A percentile compares a stretch with the other conserved stretches of the same genome.
Conservation (phyloP, 2,329 filamentous ascomycete species). For the Venturia carpophila region DNA sequence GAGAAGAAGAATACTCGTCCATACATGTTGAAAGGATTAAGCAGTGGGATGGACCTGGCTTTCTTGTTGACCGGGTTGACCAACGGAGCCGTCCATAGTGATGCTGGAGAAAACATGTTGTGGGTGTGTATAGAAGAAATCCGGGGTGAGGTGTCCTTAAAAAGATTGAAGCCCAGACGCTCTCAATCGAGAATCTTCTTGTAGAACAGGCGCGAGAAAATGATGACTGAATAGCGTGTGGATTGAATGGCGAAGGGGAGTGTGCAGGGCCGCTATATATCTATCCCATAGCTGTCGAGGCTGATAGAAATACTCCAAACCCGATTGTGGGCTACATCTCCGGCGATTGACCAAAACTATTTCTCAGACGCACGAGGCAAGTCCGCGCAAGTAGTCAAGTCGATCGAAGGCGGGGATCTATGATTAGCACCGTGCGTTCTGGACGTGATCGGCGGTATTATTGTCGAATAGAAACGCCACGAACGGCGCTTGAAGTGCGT, state of each 20-base stretch:
- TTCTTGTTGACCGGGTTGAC: slow-evolving; percentile 81
- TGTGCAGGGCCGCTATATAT: background rate
- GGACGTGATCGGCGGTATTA: slow-evolving; percentile 1
- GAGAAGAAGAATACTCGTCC: slow-evolving; percentile 86
- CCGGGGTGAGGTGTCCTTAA: background rate
- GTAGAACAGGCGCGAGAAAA: background rate
- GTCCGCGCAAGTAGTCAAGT: slow-evolving; percentile 6
- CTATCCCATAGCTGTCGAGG: background rate
- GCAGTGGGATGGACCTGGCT: slow-evolving; percentile 66
- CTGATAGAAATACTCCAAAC: background rate
- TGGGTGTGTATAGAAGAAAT: background rate
- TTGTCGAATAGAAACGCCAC: background rate
- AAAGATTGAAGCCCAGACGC: background rate
- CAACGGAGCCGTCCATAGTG: slow-evolving; percentile 46
- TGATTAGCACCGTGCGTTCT: background rate
- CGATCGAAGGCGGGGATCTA: slow-evolving; percentile 12
- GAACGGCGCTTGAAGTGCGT: background rate
- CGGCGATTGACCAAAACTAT: slow-evolving; percentile 10
- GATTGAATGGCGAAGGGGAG: background rate
- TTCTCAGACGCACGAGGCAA: slow-evolving; percentile 8
- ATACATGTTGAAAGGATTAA: slow-evolving; percentile 73
- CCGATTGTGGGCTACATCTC: background rate
- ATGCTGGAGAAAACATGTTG: slow-evolving; percentile 16
- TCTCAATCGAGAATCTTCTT: background rate
- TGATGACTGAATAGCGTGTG: background rate